These are phyloP conservation scores for Scenedesmus sp. DNA, from an alignment of 163 green algal genomes.

Conservation along the genomic window DNA sequence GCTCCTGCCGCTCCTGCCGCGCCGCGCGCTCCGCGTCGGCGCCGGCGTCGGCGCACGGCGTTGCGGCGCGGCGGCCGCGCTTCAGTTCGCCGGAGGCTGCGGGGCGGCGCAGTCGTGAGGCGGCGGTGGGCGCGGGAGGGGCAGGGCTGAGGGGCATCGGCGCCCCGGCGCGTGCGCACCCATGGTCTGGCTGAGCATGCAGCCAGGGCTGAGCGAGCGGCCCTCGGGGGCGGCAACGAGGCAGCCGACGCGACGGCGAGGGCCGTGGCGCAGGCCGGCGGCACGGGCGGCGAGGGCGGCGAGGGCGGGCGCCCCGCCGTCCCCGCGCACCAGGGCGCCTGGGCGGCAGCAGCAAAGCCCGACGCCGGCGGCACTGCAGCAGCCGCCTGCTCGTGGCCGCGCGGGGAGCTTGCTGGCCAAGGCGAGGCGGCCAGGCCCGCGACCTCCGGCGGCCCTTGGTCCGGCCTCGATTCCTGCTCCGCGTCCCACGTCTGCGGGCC, in stretches of 20 bases:
- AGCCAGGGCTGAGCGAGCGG: background rate
- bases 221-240: background rate
- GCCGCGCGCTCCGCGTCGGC: background rate
- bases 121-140: too few species aligned
- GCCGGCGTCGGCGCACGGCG: background rate
- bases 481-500: too few species aligned
- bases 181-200: conserved; percentile 17
- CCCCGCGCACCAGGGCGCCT: too few species aligned
- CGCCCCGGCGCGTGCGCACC: background rate
- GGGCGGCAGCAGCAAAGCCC: background rate
- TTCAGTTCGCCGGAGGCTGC: conserved; percentile 17
- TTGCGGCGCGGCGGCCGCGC: background rate
- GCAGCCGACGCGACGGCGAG: background rate
- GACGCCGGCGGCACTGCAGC: background rate
- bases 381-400: too few species aligned
- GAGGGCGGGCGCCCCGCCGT: too few species aligned
- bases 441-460: too few species aligned
- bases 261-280: conserved; percentile 17
- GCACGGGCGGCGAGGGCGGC: too few species aligned
- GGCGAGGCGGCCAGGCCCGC: too few species aligned
- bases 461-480: too few species aligned
- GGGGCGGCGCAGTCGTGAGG: too few species aligned
- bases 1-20: background rate
- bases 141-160: too few species aligned
- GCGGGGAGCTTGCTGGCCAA: too few species aligned